Evolutionary conservation across 768 basidiomycete species (phyloP), one percentile per base, ranked within the genome.

Genomic region (Gloeostereum incarnatum): DNA sequence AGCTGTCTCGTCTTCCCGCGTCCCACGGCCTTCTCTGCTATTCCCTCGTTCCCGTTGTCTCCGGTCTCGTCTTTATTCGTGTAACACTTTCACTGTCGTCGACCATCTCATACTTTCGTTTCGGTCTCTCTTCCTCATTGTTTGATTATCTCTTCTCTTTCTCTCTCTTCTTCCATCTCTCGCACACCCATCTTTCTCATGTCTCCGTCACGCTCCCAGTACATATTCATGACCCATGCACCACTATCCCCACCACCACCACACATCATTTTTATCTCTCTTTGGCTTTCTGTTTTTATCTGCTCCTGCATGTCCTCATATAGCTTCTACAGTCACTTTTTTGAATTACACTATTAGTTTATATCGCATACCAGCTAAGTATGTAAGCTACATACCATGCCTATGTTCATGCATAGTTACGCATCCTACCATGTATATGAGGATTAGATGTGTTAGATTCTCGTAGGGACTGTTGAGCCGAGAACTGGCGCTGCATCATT

Each of bases 101-200:
- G 18, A 42, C 26, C n/a, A 31, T 37, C 32, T 36, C 44, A 16
- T 26, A 18, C 49, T 43, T 38, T 47, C 51, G 40, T 34, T 51
- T n/a, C n/a, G n/a, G n/a, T n/a, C 49, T 42, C 49, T 50, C n/a
- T n/a, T 50, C 21, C 34, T 37, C 33, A 10, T 39, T 38, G 36
- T 54, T 34, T 45, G 49, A 48, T 35, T 47, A 46, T 41, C 41
- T 36, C 21, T 44, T 43, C 26, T 24, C 31, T 43, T 43, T 38
- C 38, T 34, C 26, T 24, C 31, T 43, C 42, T 38, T 36, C 21
- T 34, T 29, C 26, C 26, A 33, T 44, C 44, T 36, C 33, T 45
- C 51, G 29, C 51, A 50, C 45, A 38, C 58, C 57, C 51, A 54
- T 60, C 51, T 38, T 52, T 52, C 47, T 45, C 55, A 24, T 34